A percentile compares a stretch with the other conserved stretches of the same genome.
Evolutionary conservation across 257 asterid species (phyloP).

Genomic region (Schizonepeta tenuifolia): DNA sequence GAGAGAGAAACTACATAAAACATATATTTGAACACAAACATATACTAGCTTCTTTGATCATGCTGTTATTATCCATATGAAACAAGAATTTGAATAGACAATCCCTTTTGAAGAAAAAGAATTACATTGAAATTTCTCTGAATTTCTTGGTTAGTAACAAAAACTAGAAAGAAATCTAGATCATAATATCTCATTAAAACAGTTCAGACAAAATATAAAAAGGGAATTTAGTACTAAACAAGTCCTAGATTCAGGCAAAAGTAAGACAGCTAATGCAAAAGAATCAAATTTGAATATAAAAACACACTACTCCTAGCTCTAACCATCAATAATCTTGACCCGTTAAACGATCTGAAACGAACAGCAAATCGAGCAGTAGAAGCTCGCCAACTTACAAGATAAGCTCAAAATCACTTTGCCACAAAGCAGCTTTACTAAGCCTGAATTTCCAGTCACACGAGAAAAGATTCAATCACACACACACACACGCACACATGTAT

Average conservation of each 20-base stretch:
- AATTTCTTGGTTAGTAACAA: conserved; percentile 18
- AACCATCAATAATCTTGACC: not conserved
- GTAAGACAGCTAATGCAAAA: conserved; percentile 34
- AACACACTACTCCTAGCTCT: not conserved
- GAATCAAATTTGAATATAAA: conserved; percentile 35
- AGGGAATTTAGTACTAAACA: conserved; percentile 25
- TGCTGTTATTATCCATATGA: not conserved
- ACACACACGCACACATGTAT: not conserved
- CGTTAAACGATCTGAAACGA: not conserved
- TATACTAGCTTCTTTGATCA: too few relatives aligned
- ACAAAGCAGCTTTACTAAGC: conserved; percentile 47
- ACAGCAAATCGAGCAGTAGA: conserved; percentile 11
- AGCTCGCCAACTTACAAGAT: conserved; percentile 36
- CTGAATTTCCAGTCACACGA: not conserved
- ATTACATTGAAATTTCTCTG: not conserved
- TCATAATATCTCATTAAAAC: conserved; percentile 27
- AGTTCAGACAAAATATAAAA: not conserved
- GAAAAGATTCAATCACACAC: conserved; percentile 32
- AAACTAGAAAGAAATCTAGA: conserved; percentile 31
- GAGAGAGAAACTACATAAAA: not conserved
- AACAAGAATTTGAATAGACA: not conserved
- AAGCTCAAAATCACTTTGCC: conserved; percentile 39
- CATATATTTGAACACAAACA: not conserved
- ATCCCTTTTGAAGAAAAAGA: not conserved
- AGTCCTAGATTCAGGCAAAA: conserved; percentile 41